phyloP scores from a whole-genome alignment of 352 stramenopile genomes.

The Pelagophyceae sp. region DNA sequence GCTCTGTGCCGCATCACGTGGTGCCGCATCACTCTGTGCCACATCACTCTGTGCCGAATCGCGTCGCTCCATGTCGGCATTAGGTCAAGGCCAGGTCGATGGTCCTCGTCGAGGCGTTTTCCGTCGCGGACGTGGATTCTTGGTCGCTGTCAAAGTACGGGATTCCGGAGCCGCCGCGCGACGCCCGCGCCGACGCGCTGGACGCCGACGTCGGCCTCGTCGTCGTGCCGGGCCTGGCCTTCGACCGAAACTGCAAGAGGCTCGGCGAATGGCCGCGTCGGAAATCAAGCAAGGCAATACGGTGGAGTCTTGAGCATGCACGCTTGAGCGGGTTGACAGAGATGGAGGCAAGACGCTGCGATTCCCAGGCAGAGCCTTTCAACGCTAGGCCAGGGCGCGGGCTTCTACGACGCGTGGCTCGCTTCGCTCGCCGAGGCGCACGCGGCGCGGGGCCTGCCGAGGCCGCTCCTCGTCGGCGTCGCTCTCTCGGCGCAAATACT shows the following conservation, averaged over 20 bases:
- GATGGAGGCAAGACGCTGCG: too few species aligned
- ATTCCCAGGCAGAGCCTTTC: too few species aligned
- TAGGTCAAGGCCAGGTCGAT: not conserved
- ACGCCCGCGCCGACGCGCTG: not conserved
- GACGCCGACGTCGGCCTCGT: not conserved
- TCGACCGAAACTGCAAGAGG: not conserved
- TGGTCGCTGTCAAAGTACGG: not conserved
- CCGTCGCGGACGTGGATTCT: not conserved
- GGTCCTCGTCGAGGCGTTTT: not conserved
- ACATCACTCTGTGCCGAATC: too few species aligned
- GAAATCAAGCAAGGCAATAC: too few species aligned
- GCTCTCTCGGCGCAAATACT: conserved; percentile 35
- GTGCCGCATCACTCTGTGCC: too few species aligned
- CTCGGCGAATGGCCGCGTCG: too few species aligned
- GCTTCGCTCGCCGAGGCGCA: conserved; percentile 29
- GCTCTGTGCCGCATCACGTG: too few species aligned
- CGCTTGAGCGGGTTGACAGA: too few species aligned
- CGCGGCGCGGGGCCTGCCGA: conserved; percentile 62
- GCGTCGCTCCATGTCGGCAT: too few species aligned
- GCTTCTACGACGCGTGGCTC: conserved; percentile 18
- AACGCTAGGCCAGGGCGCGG: conserved; percentile 14
- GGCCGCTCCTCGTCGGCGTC: conserved; percentile 36
- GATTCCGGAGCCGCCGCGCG: not conserved
- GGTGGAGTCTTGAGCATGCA: too few species aligned
- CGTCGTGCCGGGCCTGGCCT: not conserved